phyloP scores from a whole-genome alignment of 768 basidiomycete genomes.

The Coprinellus micaceus region DNA sequence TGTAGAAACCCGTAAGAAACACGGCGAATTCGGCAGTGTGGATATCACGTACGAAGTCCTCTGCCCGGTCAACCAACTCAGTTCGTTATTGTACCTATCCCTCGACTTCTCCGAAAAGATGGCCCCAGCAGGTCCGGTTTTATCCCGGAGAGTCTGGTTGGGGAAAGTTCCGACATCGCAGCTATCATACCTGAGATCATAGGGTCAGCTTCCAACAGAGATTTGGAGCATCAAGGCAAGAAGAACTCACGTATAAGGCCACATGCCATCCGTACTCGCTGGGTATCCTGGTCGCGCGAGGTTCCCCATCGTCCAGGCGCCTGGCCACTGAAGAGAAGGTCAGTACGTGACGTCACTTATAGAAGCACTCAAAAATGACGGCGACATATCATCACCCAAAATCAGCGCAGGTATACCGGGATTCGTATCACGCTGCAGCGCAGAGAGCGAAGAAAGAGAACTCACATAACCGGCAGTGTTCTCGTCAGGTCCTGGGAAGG shows the following conservation, averaged over 20 bases:
- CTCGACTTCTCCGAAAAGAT: constrained; percentile 46
- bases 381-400: neutral
- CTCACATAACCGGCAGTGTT: constrained; percentile 47
- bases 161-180: constrained; percentile 78
- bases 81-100: constrained; percentile 49
- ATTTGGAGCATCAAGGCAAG: neutral
- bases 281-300: constrained; percentile 78
- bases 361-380: neutral
- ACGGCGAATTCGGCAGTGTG: neutral
- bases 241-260: constrained; percentile 70
- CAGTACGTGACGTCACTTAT: neutral
- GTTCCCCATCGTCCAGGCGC: constrained; percentile 88
- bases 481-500: constrained; percentile 56
- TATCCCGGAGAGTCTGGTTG: constrained; percentile 59
- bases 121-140: constrained; percentile 59
- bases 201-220: constrained; percentile 23
- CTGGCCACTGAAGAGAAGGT: constrained; percentile 62
- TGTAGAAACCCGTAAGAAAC: constrained; percentile 17
- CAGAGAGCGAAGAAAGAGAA: constrained; percentile 10
- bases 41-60: constrained; percentile 56
- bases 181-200: constrained; percentile 36
- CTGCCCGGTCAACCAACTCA: constrained; percentile 80
- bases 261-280: constrained; percentile 75
- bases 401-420: neutral
- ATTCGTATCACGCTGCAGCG: too few species aligned